A percentile compares a stretch with the other conserved stretches of the same genome.
phyloP scores from a whole-genome alignment of 495 filamentous ascomycete species.

The Xylaria longipes region DNA sequence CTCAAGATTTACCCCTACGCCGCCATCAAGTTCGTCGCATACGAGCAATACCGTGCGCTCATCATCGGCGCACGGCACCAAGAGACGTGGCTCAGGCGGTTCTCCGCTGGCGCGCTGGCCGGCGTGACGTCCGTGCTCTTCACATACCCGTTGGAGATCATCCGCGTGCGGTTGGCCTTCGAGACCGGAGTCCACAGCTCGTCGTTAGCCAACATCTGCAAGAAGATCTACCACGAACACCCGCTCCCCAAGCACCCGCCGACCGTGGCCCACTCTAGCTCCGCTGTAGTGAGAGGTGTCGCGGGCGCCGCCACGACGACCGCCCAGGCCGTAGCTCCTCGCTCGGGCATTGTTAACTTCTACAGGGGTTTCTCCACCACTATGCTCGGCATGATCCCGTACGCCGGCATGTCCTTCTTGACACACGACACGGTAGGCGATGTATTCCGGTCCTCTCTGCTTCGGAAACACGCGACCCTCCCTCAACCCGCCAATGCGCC shows the following conservation, averaged over 20 bases:
- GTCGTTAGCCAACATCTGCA: constrained; percentile 73
- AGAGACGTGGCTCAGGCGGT: constrained; percentile 80
- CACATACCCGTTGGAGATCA: constrained; percentile 92
- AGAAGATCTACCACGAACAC: constrained; percentile 82
- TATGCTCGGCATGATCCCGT: constrained; percentile 91
- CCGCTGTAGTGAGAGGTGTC: constrained; percentile 24
- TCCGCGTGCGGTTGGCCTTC: constrained; percentile 91
- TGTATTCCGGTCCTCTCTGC: constrained; percentile 67
- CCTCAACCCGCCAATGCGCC: constrained; percentile 51
- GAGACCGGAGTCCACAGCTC: constrained; percentile 78
- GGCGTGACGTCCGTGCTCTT: constrained; percentile 91
- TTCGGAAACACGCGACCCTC: constrained; percentile 72
- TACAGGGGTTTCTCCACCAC: constrained; percentile 94
- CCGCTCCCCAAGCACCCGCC: constrained; percentile 36
- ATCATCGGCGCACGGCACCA: constrained; percentile 73
- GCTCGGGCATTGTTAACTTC: constrained; percentile 82
- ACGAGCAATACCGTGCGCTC: constrained; percentile 86
- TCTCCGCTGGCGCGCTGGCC: constrained; percentile 79
- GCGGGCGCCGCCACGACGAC: constrained; percentile 38
- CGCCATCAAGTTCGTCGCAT: constrained; percentile 95
- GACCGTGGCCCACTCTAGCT: constrained; percentile 21
- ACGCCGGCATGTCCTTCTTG: constrained; percentile 96
- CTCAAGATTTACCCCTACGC: constrained; percentile 97
- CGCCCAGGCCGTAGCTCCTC: constrained; percentile 54
- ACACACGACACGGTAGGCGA: constrained; percentile 90